Evolutionary conservation across 2,329 filamentous ascomycete genomes (phyloP).

Genomic region (Ascochyta koolunga): DNA sequence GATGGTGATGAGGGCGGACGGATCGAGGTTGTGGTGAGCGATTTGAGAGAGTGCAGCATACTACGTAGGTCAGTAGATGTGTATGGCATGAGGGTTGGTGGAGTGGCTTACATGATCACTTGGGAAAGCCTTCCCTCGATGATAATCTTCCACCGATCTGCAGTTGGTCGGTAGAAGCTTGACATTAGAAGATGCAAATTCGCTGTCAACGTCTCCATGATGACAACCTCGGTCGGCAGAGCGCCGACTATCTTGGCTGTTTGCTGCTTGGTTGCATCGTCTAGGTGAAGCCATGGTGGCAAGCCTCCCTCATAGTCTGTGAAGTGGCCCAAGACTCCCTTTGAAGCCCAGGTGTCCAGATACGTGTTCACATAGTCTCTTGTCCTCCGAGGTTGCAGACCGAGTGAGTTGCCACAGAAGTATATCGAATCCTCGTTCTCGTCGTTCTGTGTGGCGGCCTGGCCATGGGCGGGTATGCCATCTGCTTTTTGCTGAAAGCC

Average conservation of each 20-base stretch:
- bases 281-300: slow-evolving; percentile 77
- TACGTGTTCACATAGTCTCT: slow-evolving; percentile 72
- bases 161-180: slow-evolving; percentile 77
- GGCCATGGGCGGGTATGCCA: neutral
- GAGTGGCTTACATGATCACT: slow-evolving; percentile 70
- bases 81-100: neutral
- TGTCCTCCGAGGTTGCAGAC: slow-evolving; percentile 76
- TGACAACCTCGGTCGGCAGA: slow-evolving; percentile 72
- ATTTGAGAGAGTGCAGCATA: slow-evolving; percentile 87
- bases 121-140: slow-evolving; percentile 91
- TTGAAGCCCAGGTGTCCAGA: slow-evolving; percentile 80
- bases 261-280: slow-evolving; percentile 72
- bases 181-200: slow-evolving; percentile 85
- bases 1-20: slow-evolving; percentile 74
- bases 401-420: slow-evolving; percentile 88
- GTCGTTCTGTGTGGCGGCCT: slow-evolving; percentile 25
- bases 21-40: slow-evolving; percentile 68
- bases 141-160: slow-evolving; percentile 75
- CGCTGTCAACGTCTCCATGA: slow-evolving; percentile 85
- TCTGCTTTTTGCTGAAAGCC: slow-evolving; percentile 22
- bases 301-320: slow-evolving; percentile 70
- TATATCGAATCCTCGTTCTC: slow-evolving; percentile 66
- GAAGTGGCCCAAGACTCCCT: slow-evolving; percentile 87
- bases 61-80: slow-evolving; percentile 48
- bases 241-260: slow-evolving; percentile 79